Conservation (phyloP, 257 asterid species). For the Capsicum chinense region DNA sequence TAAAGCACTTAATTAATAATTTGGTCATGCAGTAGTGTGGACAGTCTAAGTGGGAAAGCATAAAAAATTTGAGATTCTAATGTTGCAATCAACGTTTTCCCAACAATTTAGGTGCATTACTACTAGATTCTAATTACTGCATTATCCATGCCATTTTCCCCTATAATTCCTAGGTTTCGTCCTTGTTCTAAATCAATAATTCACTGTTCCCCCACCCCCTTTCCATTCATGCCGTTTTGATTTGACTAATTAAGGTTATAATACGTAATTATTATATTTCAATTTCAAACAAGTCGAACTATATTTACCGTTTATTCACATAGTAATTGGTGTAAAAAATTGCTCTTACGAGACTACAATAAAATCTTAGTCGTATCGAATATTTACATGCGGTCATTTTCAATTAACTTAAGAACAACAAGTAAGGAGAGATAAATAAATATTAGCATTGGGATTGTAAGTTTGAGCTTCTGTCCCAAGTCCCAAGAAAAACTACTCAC, state of each 20-base stretch:
- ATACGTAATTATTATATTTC: neutral
- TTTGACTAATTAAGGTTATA: neutral
- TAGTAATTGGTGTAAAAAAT: neutral
- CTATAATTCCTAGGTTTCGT: neutral
- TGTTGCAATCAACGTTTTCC: neutral
- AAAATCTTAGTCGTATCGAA: neutral
- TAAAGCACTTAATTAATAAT: neutral
- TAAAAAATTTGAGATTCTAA: slow-evolving; percentile 38
- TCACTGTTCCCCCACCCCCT: neutral
- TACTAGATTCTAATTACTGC: slow-evolving; percentile 6
- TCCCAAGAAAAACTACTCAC: slow-evolving; percentile 22
- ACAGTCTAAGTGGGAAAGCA: slow-evolving; percentile 48
- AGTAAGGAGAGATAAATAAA: neutral
- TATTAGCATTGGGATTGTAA: slow-evolving; percentile 29
- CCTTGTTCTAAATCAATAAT: neutral
- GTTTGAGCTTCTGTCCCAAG: slow-evolving; percentile 12
- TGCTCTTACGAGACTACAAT: neutral
- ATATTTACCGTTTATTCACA: neutral
- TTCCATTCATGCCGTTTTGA: neutral
- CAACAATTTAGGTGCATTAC: neutral
- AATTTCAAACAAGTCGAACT: neutral
- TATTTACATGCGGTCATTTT: neutral
- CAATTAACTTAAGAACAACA: neutral
- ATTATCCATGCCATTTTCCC: slow-evolving; percentile 24
- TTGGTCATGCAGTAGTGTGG: neutral